phyloP scores from a whole-genome alignment of 2,329 filamentous ascomycete genomes.

The Aspergillus novoparasiticus region DNA sequence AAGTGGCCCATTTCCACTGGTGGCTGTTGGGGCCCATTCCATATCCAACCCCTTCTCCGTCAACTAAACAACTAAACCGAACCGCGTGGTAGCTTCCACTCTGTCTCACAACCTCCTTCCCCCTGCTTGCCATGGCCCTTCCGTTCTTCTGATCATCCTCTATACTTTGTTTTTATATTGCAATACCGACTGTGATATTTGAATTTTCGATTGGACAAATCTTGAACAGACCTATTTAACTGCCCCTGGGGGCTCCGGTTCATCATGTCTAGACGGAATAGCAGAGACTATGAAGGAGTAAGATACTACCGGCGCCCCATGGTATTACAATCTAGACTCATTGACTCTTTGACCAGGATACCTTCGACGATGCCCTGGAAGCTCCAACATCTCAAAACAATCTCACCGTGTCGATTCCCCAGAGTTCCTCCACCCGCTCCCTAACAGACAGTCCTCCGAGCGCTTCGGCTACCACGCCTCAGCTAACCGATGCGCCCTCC shows the following conservation, averaged over 20 bases:
- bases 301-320: constrained; percentile 14
- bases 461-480: constrained; percentile 40
- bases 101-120: constrained; percentile 9
- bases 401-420: constrained; percentile 34
- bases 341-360: constrained; percentile 57
- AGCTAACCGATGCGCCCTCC: constrained; percentile 35
- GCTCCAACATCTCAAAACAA: constrained; percentile 32
- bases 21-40: constrained; percentile 16
- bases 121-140: constrained; percentile 22
- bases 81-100: constrained; percentile 13
- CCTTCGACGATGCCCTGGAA: constrained; percentile 78
- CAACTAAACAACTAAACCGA: constrained; percentile 5
- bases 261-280: constrained; percentile 40
- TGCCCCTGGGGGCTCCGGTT: constrained; percentile 19
- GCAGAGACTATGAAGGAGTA: constrained; percentile 48
- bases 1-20: constrained; percentile 12
- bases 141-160: constrained; percentile 8
- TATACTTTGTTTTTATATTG: background rate
- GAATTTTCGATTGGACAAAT: constrained; percentile 7
- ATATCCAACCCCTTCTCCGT: constrained; percentile 5
- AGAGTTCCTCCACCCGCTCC: constrained; percentile 61
- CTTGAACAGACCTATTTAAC: constrained; percentile 1
- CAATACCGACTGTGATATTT: background rate
- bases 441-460: constrained; percentile 53
- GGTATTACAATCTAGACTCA: constrained; percentile 5